Base-by-base conservation (phyloP, 1,139 yeast genomes). In the Geotrichum europaeum region DNA sequence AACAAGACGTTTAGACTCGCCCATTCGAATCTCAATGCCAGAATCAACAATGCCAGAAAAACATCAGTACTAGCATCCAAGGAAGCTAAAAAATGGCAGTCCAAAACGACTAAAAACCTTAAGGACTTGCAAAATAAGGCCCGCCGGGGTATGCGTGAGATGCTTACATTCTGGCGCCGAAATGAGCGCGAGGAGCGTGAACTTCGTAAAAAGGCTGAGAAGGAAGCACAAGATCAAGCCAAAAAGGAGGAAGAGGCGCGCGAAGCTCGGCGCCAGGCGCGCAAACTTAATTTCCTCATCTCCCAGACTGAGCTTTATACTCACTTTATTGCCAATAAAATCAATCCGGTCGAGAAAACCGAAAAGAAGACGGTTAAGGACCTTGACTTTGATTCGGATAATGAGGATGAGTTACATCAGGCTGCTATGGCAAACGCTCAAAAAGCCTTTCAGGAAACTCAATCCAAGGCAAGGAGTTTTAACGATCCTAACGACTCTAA, bases 271-370 rank as follows among this genome's bases (percentile, higher is more conserved):
- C 83, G 99, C 73, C 99, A 94, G 75, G 86, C 96, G 13, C 83
- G 97, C 71, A 95, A 94, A 74, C 86, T 94, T 76, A 92, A 95
- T 75, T 94, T 94, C 83, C 83, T 94, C 69, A 87, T 94, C 73
- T 92, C 97, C 18, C 99, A 95, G 76, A 95, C 99, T 0, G 99
- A 94, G 76, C 81, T 94, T 70, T 95, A 94, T 73, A 89, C 97
- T 12, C 99, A 95, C 77, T 94, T 94, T 77, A 91, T 94, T 73
- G 97, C 97, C 65, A 86, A 88, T 67, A 94, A 94, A 72, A 90
- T 92, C 70, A 88, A 89, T 71, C 89, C 96, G 1, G 89, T 84
- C 70, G 96, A 90, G 71, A 78, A 86, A 62, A 79, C 77, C 18
- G 80, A 61, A 28, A 61, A 68, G 47, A 32, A 40, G n/a, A 67